phyloP scores from a whole-genome alignment of 257 asterid species.

The Nicotiana obtusifolia region DNA sequence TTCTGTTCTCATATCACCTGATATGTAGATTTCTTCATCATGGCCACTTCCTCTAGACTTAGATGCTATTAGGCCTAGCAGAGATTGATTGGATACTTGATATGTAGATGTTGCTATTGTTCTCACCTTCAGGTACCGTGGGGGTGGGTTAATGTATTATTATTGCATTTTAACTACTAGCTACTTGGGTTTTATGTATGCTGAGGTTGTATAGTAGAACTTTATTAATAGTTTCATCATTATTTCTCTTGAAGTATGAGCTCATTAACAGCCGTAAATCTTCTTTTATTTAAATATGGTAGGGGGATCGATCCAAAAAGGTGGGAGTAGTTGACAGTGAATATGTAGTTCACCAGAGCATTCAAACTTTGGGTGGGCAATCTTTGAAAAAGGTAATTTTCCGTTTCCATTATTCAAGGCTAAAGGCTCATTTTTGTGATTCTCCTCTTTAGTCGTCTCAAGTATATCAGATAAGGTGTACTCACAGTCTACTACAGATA shows the following conservation, averaged over 20 bases:
- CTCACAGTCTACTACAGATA: background rate
- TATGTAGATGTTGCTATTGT: background rate
- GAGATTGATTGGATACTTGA: background rate
- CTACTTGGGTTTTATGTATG: background rate
- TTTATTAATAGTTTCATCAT: background rate
- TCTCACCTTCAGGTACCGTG: background rate
- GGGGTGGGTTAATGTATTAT: background rate
- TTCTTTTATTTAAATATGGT: background rate
- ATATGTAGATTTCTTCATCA: background rate
- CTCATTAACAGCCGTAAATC: background rate
- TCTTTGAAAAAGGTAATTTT: slow-evolving; percentile 53
- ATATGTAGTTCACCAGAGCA: slow-evolving; percentile 91
- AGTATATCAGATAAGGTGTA: background rate
- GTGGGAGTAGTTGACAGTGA: slow-evolving; percentile 97
- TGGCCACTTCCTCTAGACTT: background rate
- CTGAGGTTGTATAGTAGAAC: background rate
- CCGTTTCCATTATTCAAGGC: background rate
- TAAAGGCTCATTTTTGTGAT: background rate
- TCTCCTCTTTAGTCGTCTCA: background rate
- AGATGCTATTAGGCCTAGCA: background rate
- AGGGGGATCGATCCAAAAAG: slow-evolving; percentile 88
- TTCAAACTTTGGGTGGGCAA: slow-evolving; percentile 89
- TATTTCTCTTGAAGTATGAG: background rate
- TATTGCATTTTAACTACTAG: background rate
- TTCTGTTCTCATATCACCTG: background rate